A percentile compares a stretch with the other conserved stretches of the same genome.
phyloP scores from a whole-genome alignment of 306 rosid genomes.

The Boehmeria nivea region DNA sequence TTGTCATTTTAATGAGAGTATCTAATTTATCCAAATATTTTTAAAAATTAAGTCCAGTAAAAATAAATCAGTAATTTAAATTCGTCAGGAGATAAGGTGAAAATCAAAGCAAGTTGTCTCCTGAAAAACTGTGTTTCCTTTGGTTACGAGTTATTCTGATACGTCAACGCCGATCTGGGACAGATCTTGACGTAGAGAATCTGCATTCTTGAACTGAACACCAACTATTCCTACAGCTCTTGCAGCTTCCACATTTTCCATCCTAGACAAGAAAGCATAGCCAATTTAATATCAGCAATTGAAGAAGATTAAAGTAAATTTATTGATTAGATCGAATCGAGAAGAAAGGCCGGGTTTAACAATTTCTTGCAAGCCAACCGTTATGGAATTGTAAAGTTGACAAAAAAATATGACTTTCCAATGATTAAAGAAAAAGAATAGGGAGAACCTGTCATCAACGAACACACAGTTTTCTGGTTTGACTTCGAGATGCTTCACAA shows the following conservation, averaged over 20 bases:
- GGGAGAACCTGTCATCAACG: slow-evolving; percentile 71
- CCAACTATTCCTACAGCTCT: slow-evolving; percentile 64
- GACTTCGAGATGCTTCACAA: slow-evolving; percentile 57
- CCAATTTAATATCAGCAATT: slow-evolving; percentile 7
- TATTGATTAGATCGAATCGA: not conserved
- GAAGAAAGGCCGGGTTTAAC: not conserved
- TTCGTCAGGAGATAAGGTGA: too few relatives aligned
- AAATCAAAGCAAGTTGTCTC: not conserved
- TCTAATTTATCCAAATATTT: too few relatives aligned
- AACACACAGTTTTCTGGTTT: slow-evolving; percentile 67
- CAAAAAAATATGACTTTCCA: not conserved
- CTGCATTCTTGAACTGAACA: slow-evolving; percentile 58
- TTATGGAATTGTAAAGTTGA: not conserved
- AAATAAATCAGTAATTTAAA: too few relatives aligned
- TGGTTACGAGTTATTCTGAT: slow-evolving; percentile 20
- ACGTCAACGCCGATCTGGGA: slow-evolving; percentile 49
- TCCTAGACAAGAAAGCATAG: slow-evolving; percentile 28
- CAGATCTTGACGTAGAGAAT: slow-evolving; percentile 49
- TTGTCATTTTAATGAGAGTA: too few relatives aligned
- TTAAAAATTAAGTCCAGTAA: too few relatives aligned
- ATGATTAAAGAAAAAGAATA: slow-evolving; percentile 1
- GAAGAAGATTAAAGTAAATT: not conserved
- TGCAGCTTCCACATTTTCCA: slow-evolving; percentile 72
- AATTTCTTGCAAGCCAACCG: not conserved
- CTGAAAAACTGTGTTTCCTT: not conserved